Percentiles rank a stretch among this genome's conserved stretches.
Evolutionary conservation across 441 rosid species (phyloP).

Genomic region (Metrosideros polymorpha): DNA sequence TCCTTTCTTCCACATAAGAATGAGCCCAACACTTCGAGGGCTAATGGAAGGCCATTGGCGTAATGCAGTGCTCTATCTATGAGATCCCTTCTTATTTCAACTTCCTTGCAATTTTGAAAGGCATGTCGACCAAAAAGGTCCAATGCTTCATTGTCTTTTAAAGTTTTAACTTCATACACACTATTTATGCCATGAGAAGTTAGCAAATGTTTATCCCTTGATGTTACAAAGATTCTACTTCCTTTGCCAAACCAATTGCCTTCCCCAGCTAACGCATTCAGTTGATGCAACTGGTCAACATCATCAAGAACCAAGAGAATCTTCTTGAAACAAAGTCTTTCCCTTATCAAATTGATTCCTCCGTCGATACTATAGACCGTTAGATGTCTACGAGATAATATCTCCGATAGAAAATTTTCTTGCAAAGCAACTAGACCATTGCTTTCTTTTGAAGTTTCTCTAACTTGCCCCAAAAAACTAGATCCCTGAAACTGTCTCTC

Average conservation of each 20-base stretch:
- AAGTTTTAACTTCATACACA: not conserved
- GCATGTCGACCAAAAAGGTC: not conserved
- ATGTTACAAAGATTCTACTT: not conserved
- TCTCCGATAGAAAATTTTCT: no score
- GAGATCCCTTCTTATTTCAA: not conserved
- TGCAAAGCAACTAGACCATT: no score
- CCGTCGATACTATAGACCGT: no score
- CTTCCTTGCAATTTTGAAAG: not conserved
- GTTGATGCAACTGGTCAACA: not conserved
- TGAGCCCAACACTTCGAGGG: not conserved
- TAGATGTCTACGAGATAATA: rapidly evolving
- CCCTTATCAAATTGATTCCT: no score
- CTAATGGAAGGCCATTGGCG: not conserved
- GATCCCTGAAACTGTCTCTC: no score
- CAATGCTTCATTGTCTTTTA: not conserved
- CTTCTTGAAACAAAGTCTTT: not conserved
- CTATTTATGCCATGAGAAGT: not conserved
- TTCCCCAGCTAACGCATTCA: not conserved
- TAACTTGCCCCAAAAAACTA: no score
- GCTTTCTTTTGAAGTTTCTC: no score
- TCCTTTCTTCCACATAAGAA: not conserved
- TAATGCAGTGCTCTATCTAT: not conserved
- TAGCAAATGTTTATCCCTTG: not conserved
- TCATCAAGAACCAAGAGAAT: not conserved
- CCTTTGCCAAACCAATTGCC: not conserved